These are phyloP conservation scores for Suillus variegatus DNA, from an alignment of 768 basidiomycete species.

Conservation along the genomic window DNA sequence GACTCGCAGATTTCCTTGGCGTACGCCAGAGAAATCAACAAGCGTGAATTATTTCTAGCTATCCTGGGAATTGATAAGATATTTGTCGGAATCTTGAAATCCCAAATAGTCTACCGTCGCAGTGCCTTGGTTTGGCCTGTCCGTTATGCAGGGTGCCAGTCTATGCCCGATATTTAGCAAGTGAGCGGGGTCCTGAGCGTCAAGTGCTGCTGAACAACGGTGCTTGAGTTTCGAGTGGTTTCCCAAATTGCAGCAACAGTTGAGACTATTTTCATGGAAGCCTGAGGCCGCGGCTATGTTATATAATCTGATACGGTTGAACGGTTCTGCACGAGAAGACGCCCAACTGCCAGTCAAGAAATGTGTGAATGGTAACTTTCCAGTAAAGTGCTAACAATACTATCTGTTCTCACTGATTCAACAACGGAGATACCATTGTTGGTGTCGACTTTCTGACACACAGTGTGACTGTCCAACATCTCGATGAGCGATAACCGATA, in stretches of 20 bases:
- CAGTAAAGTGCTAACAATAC: background rate
- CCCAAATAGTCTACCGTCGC: too few relatives aligned
- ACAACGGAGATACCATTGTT: background rate
- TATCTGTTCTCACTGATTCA: background rate
- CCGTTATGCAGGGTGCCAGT: background rate
- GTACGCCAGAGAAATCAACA: background rate
- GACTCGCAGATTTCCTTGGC: background rate
- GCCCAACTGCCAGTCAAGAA: background rate
- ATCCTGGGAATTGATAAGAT: constrained; percentile 4
- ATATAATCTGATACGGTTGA: background rate
- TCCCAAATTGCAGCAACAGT: background rate
- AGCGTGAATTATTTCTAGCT: background rate
- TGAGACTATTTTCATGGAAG: background rate
- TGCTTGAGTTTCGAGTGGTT: background rate
- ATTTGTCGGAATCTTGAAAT: background rate
- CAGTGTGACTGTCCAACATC: background rate
- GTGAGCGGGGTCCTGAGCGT: background rate
- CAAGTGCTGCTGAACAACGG: background rate
- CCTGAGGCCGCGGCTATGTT: background rate
- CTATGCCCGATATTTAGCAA: background rate
- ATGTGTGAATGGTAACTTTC: background rate
- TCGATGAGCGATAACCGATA: background rate
- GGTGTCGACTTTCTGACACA: background rate
- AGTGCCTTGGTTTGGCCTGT: background rate
- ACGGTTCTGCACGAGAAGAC: background rate